These are phyloP conservation scores for Kwoniella newhampshirensis DNA, from an alignment of 768 basidiomycete genomes.

Conservation along the genomic window DNA sequence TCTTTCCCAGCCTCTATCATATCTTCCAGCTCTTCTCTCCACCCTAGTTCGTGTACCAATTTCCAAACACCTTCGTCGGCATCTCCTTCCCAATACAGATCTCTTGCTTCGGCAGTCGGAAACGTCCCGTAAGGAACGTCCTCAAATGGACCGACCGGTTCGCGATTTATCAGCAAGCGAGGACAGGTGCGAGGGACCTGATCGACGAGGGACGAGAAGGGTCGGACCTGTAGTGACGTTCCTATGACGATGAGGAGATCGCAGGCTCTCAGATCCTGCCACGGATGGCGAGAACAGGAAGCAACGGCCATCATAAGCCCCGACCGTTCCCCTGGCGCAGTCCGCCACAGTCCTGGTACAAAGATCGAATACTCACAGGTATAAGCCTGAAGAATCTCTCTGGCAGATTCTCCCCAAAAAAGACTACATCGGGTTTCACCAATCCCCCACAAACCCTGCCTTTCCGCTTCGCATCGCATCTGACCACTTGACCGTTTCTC, in stretches of 20 bases:
- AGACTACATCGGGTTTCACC: constrained; percentile 92
- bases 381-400: constrained; percentile 64
- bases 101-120: neutral
- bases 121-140: neutral
- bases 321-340: no score
- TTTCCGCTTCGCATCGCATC: constrained; percentile 57
- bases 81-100: constrained; percentile 35
- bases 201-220: constrained; percentile 75
- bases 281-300: no score
- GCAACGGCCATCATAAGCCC: no score
- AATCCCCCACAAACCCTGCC: constrained; percentile 62
- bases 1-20: constrained; percentile 17
- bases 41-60: constrained; percentile 69
- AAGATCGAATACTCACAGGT: constrained; percentile 36
- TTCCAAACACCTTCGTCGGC: constrained; percentile 64
- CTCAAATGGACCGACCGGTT: constrained; percentile 63
- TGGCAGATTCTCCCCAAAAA: constrained; percentile 77
- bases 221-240: constrained; percentile 68
- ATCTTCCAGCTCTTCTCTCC: constrained; percentile 54
- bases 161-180: constrained; percentile 85
- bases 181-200: constrained; percentile 64
- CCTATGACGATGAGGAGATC: constrained; percentile 89
- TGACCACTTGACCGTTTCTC: constrained; percentile 64
- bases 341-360: no score
- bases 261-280: constrained; percentile 60